Conservation (phyloP, 116 monocot genomes). For the Phalaenopsis hybrid region DNA sequence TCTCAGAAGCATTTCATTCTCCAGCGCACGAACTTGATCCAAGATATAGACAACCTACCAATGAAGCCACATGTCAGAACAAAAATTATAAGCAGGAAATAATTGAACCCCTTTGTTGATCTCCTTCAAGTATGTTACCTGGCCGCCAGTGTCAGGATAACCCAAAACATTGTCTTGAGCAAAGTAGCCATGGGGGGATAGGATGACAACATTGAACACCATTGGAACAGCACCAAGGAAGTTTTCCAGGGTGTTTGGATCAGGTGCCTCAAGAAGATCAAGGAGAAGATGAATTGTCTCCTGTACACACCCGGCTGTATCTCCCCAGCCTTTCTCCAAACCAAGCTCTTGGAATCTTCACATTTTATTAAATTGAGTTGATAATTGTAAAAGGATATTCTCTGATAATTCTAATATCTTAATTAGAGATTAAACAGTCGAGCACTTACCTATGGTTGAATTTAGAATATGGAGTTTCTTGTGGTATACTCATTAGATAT, state of each 20-base stretch:
- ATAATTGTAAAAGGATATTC: no score
- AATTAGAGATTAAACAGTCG: background rate
- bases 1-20: conserved; percentile 69
- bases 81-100: background rate
- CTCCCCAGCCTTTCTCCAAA: conserved; percentile 77
- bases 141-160: conserved; percentile 81
- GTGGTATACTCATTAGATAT: conserved; percentile 29
- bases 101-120: background rate
- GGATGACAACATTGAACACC: conserved; percentile 80
- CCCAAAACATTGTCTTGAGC: conserved; percentile 80
- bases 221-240: conserved; percentile 60
- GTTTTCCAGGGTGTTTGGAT: conserved; percentile 54
- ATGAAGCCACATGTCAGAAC: background rate
- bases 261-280: conserved; percentile 78
- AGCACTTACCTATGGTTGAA: conserved; percentile 40
- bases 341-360: conserved; percentile 70
- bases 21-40: conserved; percentile 81
- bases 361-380: background rate
- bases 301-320: conserved; percentile 29
- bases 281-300: conserved; percentile 51
- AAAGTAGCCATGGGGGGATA: conserved; percentile 87
- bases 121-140: conserved; percentile 22
- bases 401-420: no score
- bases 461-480: conserved; percentile 54
- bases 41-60: conserved; percentile 68